Conservation (phyloP, 2,329 filamentous ascomycete genomes). For the Verticillium nonalfalfae region DNA sequence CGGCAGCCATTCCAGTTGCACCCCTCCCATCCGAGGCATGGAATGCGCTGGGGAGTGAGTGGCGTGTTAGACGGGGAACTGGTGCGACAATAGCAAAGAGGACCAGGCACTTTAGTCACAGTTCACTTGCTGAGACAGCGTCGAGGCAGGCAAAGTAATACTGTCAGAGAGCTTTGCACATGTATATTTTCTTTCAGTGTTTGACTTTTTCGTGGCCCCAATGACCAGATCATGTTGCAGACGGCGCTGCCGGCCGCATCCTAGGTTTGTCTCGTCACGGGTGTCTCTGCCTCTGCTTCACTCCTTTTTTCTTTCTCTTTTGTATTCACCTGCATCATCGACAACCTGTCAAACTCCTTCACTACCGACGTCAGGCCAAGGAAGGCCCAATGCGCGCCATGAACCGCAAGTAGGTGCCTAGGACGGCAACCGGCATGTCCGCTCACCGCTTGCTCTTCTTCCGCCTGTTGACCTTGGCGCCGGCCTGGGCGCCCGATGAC, state of each 20-base stretch:
- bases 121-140: too few relatives aligned
- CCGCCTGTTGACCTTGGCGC: constrained; percentile 43
- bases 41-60: neutral
- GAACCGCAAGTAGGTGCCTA: neutral
- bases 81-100: neutral
- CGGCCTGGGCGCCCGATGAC: constrained; percentile 38
- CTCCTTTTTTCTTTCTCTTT: neutral
- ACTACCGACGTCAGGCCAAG: too few relatives aligned
- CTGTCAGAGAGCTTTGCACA: neutral
- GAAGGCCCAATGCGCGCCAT: neutral
- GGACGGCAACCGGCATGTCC: neutral
- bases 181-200: neutral
- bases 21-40: neutral
- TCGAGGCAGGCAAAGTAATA: too few relatives aligned
- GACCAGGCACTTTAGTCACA: too few relatives aligned
- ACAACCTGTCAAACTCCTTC: too few relatives aligned
- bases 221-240: neutral
- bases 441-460: constrained; percentile 48
- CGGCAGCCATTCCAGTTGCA: too few relatives aligned
- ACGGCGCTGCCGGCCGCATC: neutral
- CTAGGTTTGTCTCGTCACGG: neutral
- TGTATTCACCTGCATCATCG: too few relatives aligned
- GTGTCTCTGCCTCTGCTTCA: neutral
- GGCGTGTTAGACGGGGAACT: too few relatives aligned
- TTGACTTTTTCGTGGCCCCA: neutral